phyloP scores from a whole-genome alignment of 352 stramenopile genomes.

The Pythium angustatum region DNA sequence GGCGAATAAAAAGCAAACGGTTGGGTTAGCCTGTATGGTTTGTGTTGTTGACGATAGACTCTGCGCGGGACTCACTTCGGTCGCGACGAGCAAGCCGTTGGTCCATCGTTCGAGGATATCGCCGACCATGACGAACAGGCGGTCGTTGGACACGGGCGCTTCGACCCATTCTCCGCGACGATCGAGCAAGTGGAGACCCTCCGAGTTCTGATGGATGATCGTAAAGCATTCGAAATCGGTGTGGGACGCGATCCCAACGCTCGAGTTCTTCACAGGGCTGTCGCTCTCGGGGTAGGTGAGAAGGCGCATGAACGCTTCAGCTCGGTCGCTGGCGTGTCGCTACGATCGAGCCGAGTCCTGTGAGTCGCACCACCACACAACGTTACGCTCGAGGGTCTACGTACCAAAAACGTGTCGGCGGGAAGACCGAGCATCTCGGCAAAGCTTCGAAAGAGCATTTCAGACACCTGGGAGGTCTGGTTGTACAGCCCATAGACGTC shows the following conservation, averaged over 20 bases:
- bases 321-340: slow-evolving; percentile 69
- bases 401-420: slow-evolving; percentile 61
- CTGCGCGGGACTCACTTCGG: slow-evolving; percentile 52
- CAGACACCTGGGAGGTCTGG: slow-evolving; percentile 63
- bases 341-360: too few species aligned
- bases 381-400: background rate
- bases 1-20: background rate
- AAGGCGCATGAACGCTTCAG: slow-evolving; percentile 77
- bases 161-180: slow-evolving; percentile 67
- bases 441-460: slow-evolving; percentile 72
- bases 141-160: slow-evolving; percentile 66
- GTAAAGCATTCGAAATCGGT: slow-evolving; percentile 88
- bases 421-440: slow-evolving; percentile 76
- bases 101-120: slow-evolving; percentile 85
- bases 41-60: too few species aligned
- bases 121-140: slow-evolving; percentile 79
- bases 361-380: background rate
- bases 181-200: slow-evolving; percentile 65
- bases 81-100: slow-evolving; percentile 70
- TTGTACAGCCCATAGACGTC: slow-evolving; percentile 80
- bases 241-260: slow-evolving; percentile 78
- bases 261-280: slow-evolving; percentile 50
- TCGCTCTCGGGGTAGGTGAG: slow-evolving; percentile 70
- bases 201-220: slow-evolving; percentile 82
- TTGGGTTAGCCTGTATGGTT: too few species aligned